Percentiles rank a stretch among this genome's conserved stretches.
phyloP scores from a whole-genome alignment of 169 alveolate species.

The Plasmodium gallinaceum region DNA sequence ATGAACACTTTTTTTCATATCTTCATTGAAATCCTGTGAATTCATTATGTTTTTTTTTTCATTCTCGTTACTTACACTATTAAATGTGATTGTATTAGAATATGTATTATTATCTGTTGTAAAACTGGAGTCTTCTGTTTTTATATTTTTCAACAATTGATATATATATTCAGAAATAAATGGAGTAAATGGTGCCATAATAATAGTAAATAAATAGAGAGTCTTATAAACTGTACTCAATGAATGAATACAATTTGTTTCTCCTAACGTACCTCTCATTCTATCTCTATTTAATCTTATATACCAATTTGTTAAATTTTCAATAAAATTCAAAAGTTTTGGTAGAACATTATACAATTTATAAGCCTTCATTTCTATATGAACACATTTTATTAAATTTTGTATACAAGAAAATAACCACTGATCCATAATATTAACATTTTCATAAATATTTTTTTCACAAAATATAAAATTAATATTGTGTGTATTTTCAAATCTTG shows the following conservation, averaged over 20 bases:
- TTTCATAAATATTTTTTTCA: conserved; percentile 77
- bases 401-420: conserved; percentile 96
- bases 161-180: conserved; percentile 94
- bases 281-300: conserved; percentile 97
- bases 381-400: conserved; percentile 87
- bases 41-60: neutral
- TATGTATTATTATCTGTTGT: conserved; percentile 90
- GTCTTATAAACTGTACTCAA: conserved; percentile 93
- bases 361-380: conserved; percentile 96
- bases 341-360: conserved; percentile 97
- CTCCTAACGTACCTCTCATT: conserved; percentile 96
- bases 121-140: conserved; percentile 84
- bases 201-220: conserved; percentile 88
- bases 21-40: neutral
- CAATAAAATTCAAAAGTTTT: conserved; percentile 94
- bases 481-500: conserved; percentile 91
- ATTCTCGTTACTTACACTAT: conserved; percentile 80
- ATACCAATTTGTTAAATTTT: conserved; percentile 97
- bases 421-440: conserved; percentile 93
- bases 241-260: conserved; percentile 89
- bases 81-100: conserved; percentile 5
- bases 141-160: conserved; percentile 91
- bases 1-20: conserved; percentile 82
- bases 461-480: conserved; percentile 89
- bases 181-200: conserved; percentile 94